Evolutionary conservation across 345 rosid species (phyloP).

Genomic region (Hibiscus trionum): DNA sequence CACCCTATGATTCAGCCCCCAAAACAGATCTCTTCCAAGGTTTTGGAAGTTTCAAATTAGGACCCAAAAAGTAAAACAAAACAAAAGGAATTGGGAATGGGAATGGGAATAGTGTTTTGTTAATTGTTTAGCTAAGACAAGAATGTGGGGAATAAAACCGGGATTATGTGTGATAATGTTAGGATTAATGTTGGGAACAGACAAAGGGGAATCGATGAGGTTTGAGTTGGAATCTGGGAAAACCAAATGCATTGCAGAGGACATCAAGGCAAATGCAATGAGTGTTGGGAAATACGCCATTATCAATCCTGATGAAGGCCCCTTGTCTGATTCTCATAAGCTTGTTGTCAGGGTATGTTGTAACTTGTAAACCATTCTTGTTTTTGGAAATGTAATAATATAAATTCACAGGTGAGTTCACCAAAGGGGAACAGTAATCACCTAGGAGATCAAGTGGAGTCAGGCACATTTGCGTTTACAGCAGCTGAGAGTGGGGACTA

Average conservation of each 20-base stretch:
- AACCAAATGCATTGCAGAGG: slow-evolving; percentile 76
- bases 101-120: background rate
- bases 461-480: slow-evolving; percentile 66
- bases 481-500: slow-evolving; percentile 60
- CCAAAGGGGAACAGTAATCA: slow-evolving; percentile 53
- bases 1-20: background rate
- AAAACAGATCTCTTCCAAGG: background rate
- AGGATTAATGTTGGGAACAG: slow-evolving; percentile 16
- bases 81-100: background rate
- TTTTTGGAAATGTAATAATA: background rate
- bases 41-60: background rate
- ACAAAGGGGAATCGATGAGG: slow-evolving; percentile 42
- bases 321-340: slow-evolving; percentile 54
- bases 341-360: slow-evolving; percentile 47
- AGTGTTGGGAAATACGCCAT: slow-evolving; percentile 54
- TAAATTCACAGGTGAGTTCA: slow-evolving; percentile 48
- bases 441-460: slow-evolving; percentile 43
- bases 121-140: background rate
- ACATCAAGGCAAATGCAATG: slow-evolving; percentile 54
- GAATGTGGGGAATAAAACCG: slow-evolving; percentile 19
- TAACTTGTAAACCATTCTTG: background rate
- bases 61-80: background rate
- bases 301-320: slow-evolving; percentile 50
- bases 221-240: slow-evolving; percentile 53
- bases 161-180: slow-evolving; percentile 12